phyloP scores from a whole-genome alignment of 2,329 filamentous ascomycete species.

The Aulographum hederae region DNA sequence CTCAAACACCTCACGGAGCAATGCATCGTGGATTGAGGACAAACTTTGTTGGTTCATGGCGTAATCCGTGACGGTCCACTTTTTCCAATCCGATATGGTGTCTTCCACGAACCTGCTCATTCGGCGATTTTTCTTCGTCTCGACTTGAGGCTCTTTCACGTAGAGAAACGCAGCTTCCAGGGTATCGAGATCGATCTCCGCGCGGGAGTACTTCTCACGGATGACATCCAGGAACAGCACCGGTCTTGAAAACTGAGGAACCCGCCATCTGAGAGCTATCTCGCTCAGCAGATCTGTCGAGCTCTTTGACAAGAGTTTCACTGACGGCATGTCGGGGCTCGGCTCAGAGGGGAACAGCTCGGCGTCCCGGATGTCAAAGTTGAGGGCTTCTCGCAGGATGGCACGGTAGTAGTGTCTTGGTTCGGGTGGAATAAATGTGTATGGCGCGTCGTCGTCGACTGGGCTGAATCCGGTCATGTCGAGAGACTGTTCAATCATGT shows the following conservation, averaged over 20 bases:
- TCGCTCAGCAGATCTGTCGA: constrained; percentile 73
- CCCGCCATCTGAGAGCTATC: constrained; percentile 71
- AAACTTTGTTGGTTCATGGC: constrained; percentile 56
- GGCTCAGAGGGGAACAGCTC: constrained; percentile 30
- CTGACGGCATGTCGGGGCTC: constrained; percentile 27
- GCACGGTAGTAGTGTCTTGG: constrained; percentile 68
- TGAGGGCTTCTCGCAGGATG: constrained; percentile 59
- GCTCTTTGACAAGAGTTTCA: constrained; percentile 49
- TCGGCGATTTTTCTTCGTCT: constrained; percentile 32
- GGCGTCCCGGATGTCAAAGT: constrained; percentile 38
- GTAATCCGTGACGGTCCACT: constrained; percentile 31
- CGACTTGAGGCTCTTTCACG: constrained; percentile 52
- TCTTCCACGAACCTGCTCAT: constrained; percentile 24
- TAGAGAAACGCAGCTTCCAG: constrained; percentile 70
- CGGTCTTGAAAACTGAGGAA: constrained; percentile 65
- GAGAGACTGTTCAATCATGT: constrained; percentile 48
- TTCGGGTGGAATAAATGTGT: constrained; percentile 79
- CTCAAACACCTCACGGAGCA: constrained; percentile 75
- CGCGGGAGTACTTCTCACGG: constrained; percentile 67
- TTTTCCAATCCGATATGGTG: constrained; percentile 28
- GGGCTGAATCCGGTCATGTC: constrained; percentile 45
- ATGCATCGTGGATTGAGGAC: constrained; percentile 55
- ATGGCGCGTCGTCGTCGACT: constrained; percentile 37
- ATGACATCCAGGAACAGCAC: constrained; percentile 73
- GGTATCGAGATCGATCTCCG: constrained; percentile 64